phyloP scores from a whole-genome alignment of 2,329 filamentous ascomycete genomes.

The Grosmannia serpens region DNA sequence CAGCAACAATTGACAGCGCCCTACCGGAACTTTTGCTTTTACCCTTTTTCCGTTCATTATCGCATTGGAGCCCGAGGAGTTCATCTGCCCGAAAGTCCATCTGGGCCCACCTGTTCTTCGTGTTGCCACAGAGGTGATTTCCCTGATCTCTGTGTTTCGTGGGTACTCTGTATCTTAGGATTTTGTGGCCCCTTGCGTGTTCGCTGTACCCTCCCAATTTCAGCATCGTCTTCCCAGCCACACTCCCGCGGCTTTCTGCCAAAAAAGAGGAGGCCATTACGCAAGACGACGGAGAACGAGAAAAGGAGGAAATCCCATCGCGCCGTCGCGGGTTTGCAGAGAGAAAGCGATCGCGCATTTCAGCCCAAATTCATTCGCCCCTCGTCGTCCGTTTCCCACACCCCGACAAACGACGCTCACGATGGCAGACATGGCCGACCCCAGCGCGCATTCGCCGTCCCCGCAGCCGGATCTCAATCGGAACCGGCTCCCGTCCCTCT shows the following conservation, averaged over 20 bases:
- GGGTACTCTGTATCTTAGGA: not conserved
- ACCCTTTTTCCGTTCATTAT: not conserved
- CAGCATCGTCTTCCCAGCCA: not conserved
- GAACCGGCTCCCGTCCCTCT: slow-evolving; percentile 84
- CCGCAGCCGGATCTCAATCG: slow-evolving; percentile 51
- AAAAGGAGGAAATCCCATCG: not conserved
- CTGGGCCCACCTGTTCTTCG: too few species aligned
- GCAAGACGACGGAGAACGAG: not conserved
- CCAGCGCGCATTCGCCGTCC: slow-evolving; percentile 30
- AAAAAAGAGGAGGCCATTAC: not conserved
- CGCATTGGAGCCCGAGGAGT: too few species aligned
- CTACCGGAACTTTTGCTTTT: too few species aligned
- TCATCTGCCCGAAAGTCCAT: too few species aligned
- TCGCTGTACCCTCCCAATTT: not conserved
- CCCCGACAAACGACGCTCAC: not conserved
- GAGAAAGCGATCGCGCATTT: not conserved
- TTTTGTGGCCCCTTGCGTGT: not conserved
- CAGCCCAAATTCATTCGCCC: not conserved
- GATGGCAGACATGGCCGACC: slow-evolving; percentile 22
- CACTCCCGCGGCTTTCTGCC: not conserved
- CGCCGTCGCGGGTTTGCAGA: not conserved
- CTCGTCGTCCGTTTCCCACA: not conserved
- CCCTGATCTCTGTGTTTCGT: not conserved
- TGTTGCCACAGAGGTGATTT: too few species aligned
- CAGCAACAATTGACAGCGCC: not conserved